Base-by-base conservation (phyloP, 495 filamentous ascomycete genomes). In the Neurospora sp. region DNA sequence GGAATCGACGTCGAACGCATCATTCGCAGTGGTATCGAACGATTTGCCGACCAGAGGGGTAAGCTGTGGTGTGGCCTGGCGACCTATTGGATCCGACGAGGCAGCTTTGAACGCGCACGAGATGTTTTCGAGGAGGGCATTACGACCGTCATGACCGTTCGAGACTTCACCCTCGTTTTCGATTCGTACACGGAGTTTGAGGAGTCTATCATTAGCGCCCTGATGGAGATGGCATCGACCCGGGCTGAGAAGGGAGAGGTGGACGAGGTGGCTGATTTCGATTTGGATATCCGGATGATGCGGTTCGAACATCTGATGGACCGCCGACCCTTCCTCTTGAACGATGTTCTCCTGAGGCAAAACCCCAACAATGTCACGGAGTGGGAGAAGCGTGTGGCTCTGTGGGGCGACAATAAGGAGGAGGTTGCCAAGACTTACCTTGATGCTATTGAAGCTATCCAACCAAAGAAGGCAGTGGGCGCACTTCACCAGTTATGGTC, bases 251-350 rank as follows among this genome's bases (percentile, higher is more conserved):
- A 96, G 77, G 93, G 91, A 39, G 89, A 90, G 72, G 79, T 91
- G 4, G 90, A 98, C 74, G 92, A 96, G 76, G 89, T 94, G 74
- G 92, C 94, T 31, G 96, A 99, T 76, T 93, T 97, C 72, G 96
- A 99, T 76, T 87, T 99, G 18, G 96, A 99, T 79, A 94, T 98
- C 69, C 91, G 96, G 16, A 97, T 99, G 93, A 90, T 97, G 86
- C 89, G 96, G 39, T 98, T 99, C 77, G 96, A 99, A 82, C 94
- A 97, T 75, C 87, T 99, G 69, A 98, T 98, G 95, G 94, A 98
- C 81, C 91, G 96, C 70, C 88, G 96, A 48, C 94, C 96, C 11
- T 99, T 99, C 87, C 86, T 99, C 27, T 88, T 98, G 68, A 99
- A 98, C 82, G 96, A 99, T 80, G 96, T 99, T 27, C 83, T 98